A percentile compares a stretch with the other conserved stretches of the same genome.
Conservation (phyloP, 2,329 filamentous ascomycete species). For the Leptographium flavum region DNA sequence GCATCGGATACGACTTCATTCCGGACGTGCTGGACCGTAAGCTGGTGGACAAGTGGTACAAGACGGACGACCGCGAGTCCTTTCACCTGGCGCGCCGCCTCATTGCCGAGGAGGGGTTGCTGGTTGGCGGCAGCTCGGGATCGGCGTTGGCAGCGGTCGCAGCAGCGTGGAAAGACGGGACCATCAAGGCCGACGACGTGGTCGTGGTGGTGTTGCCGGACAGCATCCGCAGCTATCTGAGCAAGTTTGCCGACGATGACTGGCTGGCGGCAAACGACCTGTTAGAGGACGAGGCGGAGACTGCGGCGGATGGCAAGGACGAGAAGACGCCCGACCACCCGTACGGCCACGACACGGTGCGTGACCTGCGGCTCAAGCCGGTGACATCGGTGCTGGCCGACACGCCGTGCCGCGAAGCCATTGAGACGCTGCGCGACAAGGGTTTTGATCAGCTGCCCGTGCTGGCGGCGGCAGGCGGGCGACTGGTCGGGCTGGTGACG, state of each 20-base stretch:
- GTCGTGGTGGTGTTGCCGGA: constrained; percentile 88
- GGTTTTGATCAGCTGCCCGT: constrained; percentile 97
- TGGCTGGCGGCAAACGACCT: constrained; percentile 97
- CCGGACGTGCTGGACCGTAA: constrained; percentile 79
- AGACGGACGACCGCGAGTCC: constrained; percentile 85
- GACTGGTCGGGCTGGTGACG: constrained; percentile 83
- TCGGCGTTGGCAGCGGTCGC: constrained; percentile 78
- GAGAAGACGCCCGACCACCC: constrained; percentile 40
- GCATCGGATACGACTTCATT: constrained; percentile 97
- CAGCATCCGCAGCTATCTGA: constrained; percentile 92
- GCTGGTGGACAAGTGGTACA: constrained; percentile 88
- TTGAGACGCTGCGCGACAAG: constrained; percentile 97
- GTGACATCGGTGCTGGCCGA: constrained; percentile 68
- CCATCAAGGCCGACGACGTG: constrained; percentile 69
- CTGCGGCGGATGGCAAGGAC: constrained; percentile 16
- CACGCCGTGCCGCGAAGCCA: constrained; percentile 67
- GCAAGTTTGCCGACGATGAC: constrained; percentile 97
- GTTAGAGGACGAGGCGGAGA: constrained; percentile 30
- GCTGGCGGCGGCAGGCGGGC: constrained; percentile 50
- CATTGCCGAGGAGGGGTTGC: constrained; percentile 84
- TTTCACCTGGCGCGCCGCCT: constrained; percentile 82
- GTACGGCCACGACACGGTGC: constrained; percentile 66
- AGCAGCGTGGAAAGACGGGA: constrained; percentile 59
- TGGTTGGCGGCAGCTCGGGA: constrained; percentile 87
- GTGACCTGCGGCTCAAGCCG: constrained; percentile 76